These are phyloP conservation scores for Pisolithus thermaeus DNA, from an alignment of 1,284 basidiomycete genomes.

Conservation along the genomic window DNA sequence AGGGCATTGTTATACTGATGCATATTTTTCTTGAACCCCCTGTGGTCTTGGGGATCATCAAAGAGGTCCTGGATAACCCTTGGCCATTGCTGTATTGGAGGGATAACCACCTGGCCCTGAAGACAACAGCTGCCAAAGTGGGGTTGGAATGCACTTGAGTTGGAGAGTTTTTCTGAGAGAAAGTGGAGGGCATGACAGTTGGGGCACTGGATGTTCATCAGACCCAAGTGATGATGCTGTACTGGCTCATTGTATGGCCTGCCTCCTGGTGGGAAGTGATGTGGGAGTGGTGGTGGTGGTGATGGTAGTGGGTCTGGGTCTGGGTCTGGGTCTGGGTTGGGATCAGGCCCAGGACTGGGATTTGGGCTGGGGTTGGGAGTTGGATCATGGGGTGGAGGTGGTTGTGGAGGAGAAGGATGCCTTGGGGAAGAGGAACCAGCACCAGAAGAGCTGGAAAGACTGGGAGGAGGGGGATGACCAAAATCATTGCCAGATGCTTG, in stretches of 20 bases:
- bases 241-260: too few species aligned
- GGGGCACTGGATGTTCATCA: slow-evolving; percentile 16
- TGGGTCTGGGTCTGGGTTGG: not conserved
- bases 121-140: slow-evolving; percentile 25
- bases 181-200: slow-evolving; percentile 15
- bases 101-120: slow-evolving; percentile 21
- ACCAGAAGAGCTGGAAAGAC: too few species aligned
- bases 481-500: too few species aligned
- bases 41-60: slow-evolving; percentile 3
- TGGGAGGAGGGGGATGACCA: too few species aligned
- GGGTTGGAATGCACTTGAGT: not conserved
- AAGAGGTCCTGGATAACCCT: slow-evolving; percentile 15
- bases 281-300: not conserved
- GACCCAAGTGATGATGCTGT: slow-evolving; percentile 6
- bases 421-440: not conserved
- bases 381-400: not conserved
- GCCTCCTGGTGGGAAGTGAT: not conserved
- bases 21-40: slow-evolving; percentile 12
- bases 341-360: not conserved
- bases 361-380: not conserved
- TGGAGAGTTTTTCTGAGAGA: too few species aligned
- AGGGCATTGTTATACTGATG: too few species aligned
- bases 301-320: not conserved
- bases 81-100: slow-evolving; percentile 15
- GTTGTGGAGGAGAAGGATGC: not conserved